Percentiles rank a stretch among this genome's conserved stretches.
Evolutionary conservation across 208 protist genomes (phyloP).

Genomic region (Leishmania gerbilli): DNA sequence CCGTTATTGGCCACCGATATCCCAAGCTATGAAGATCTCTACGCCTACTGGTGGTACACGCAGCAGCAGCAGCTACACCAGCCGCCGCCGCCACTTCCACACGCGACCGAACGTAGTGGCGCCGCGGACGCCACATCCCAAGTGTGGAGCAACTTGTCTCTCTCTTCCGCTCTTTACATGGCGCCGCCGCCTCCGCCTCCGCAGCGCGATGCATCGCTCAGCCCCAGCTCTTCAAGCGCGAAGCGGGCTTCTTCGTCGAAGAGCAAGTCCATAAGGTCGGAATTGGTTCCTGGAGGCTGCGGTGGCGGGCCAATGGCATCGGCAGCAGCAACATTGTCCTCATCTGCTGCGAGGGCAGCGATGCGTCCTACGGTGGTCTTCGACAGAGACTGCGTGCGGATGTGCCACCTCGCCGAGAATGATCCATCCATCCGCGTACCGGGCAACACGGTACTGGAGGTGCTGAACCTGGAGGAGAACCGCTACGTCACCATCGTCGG

Average conservation of each 20-base stretch:
- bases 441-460: slow-evolving; percentile 85
- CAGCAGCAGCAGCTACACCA: slow-evolving; percentile 27
- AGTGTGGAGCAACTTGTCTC: background rate
- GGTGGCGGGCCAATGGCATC: background rate
- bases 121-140: background rate
- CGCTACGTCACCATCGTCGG: slow-evolving; percentile 54
- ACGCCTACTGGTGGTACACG: slow-evolving; percentile 54
- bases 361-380: slow-evolving; percentile 58
- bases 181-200: slow-evolving; percentile 12
- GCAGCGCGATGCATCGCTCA: slow-evolving; percentile 17
- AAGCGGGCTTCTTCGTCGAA: slow-evolving; percentile 29
- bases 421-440: slow-evolving; percentile 67
- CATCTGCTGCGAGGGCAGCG: slow-evolving; percentile 29
- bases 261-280: slow-evolving; percentile 21
- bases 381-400: slow-evolving; percentile 79
- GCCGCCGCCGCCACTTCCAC: background rate
- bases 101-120: background rate
- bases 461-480: slow-evolving; percentile 84
- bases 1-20: slow-evolving; percentile 34
- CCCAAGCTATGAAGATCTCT: slow-evolving; percentile 81
- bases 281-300: slow-evolving; percentile 1
- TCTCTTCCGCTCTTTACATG: background rate
- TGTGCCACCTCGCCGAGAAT: slow-evolving; percentile 37
- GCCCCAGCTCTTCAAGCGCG: slow-evolving; percentile 19
- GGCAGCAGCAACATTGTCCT: slow-evolving; percentile 12